Percentiles rank a stretch among this genome's conserved stretches.
phyloP scores from a whole-genome alignment of 169 alveolate species.

The Plasmodium yoelii region DNA sequence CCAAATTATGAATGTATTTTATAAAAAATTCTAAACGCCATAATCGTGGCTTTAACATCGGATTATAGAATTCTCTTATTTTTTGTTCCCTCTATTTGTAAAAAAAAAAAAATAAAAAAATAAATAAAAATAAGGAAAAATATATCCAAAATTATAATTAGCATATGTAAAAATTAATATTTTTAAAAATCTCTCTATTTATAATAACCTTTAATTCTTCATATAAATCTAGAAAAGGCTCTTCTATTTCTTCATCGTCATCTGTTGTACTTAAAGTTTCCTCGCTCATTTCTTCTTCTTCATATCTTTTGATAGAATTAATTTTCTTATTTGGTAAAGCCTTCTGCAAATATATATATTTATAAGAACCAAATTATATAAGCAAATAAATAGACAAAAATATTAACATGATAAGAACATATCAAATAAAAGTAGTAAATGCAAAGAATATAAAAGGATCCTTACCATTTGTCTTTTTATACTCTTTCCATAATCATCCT shows the following conservation, averaged over 20 bases:
- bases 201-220: constrained; percentile 64
- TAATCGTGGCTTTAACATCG: constrained; percentile 68
- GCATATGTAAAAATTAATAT: background rate
- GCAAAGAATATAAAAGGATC: constrained; percentile 1
- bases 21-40: constrained; percentile 77
- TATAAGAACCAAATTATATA: background rate
- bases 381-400: background rate
- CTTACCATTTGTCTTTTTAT: constrained; percentile 59
- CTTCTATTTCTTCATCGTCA: constrained; percentile 73
- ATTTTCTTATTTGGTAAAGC: constrained; percentile 19
- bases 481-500: constrained; percentile 50
- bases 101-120: no score
- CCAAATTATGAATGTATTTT: constrained; percentile 69
- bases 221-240: constrained; percentile 72
- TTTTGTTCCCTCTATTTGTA: constrained; percentile 58
- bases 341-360: constrained; percentile 14
- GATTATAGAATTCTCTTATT: constrained; percentile 66
- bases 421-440: background rate
- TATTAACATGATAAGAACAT: no score
- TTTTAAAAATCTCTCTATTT: background rate
- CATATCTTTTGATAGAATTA: constrained; percentile 17
- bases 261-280: constrained; percentile 59
- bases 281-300: constrained; percentile 52
- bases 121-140: constrained; percentile 3
- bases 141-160: background rate